phyloP scores from a whole-genome alignment of 192 early-diverging fungal genomes.

The Linnemannia schmuckeri region DNA sequence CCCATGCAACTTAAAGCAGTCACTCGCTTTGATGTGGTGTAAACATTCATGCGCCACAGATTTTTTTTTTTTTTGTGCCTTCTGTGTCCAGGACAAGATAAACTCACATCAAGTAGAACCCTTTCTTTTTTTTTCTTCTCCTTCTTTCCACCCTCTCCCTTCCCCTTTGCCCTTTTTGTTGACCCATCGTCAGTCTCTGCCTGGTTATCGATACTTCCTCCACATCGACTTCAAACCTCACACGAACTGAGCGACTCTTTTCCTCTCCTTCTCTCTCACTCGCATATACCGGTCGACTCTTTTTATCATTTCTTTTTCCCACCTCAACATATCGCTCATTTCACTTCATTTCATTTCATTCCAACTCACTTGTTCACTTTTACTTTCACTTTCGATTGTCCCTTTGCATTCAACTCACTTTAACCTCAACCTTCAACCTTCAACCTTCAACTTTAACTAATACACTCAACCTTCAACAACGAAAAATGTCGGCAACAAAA shows the following conservation, averaged over 20 bases:
- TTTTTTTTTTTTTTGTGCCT: constrained; percentile 20
- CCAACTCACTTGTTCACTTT: constrained; percentile 10
- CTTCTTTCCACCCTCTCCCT: constrained; percentile 3
- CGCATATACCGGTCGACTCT: background rate
- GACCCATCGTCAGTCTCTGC: constrained; percentile 30
- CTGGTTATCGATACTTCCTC: constrained; percentile 20
- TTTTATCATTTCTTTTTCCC: background rate
- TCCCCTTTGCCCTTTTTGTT: background rate
- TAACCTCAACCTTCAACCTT: background rate
- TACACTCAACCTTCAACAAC: constrained; percentile 5
- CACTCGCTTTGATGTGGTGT: background rate
- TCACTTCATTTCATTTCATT: background rate
- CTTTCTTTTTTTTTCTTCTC: constrained; percentile 11
- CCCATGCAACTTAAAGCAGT: background rate
- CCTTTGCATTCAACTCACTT: constrained; percentile 2
- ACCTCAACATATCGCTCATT: background rate
- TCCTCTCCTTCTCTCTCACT: background rate
- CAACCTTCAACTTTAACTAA: background rate
- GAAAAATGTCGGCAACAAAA: constrained; percentile 45
- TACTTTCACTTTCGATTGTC: background rate
- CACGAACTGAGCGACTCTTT: background rate
- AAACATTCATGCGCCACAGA: background rate
- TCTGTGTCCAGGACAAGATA: background rate
- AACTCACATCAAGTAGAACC: background rate
- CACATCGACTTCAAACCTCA: constrained; percentile 10